Conservation (phyloP, 2,329 filamentous ascomycete genomes). For the Aureobasidium sp. region DNA sequence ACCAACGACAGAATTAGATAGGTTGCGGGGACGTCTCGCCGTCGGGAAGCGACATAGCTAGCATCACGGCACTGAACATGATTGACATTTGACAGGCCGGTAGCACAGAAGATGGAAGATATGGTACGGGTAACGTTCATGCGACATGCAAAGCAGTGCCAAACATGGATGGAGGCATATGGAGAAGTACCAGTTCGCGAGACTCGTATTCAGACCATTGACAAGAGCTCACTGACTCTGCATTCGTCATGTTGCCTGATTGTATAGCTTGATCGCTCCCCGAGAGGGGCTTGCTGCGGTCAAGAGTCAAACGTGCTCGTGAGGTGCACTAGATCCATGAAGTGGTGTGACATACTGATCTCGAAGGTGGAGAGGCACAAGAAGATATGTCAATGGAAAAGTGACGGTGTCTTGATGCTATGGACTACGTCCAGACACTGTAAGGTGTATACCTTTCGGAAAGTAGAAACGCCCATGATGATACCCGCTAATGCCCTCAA, state of each 20-base stretch:
- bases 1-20: neutral
- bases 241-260: neutral
- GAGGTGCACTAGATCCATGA: no score
- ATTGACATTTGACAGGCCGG: conserved; percentile 4
- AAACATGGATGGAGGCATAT: neutral
- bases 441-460: neutral
- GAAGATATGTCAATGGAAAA: no score
- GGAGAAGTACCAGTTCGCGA: neutral
- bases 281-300: no score
- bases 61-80: neutral
- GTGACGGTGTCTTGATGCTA: no score
- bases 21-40: neutral
- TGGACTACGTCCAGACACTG: no score
- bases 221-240: no score
- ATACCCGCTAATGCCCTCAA: neutral
- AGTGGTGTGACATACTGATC: no score
- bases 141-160: neutral
- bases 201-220: no score
- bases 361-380: no score
- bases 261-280: no score
- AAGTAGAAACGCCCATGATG: neutral
- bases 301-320: no score
- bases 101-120: neutral
- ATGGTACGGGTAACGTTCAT: neutral
- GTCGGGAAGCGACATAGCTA: neutral